Conservation (phyloP, 2,329 filamentous ascomycete species). For the Fusarium sp. region DNA sequence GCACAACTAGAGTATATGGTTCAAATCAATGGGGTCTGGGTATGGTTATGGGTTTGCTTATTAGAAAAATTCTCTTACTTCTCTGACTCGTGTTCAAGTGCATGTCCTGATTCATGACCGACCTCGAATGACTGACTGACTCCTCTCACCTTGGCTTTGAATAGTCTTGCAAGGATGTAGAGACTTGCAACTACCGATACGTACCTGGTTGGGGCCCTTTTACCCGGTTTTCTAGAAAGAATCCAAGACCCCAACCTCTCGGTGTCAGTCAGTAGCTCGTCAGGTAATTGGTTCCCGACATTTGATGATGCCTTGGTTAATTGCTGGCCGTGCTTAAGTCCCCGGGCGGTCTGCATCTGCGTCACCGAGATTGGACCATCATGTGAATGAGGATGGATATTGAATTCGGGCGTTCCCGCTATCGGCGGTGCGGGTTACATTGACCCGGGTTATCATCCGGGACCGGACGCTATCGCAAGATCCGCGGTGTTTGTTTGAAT, state of each 20-base stretch:
- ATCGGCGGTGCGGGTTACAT: slow-evolving; percentile 20
- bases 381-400: slow-evolving; percentile 31
- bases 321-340: slow-evolving; percentile 11
- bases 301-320: slow-evolving; percentile 22
- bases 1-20: slow-evolving; percentile 40
- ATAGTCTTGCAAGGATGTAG: slow-evolving; percentile 24
- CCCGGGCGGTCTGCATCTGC: slow-evolving; percentile 36
- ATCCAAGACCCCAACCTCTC: slow-evolving; percentile 23
- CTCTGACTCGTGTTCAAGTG: slow-evolving; percentile 30
- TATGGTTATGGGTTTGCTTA: slow-evolving; percentile 11
- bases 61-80: slow-evolving; percentile 19
- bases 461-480: slow-evolving; percentile 16
- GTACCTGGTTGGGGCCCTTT: slow-evolving; percentile 10
- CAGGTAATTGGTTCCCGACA: slow-evolving; percentile 33
- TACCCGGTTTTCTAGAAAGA: slow-evolving; percentile 26
- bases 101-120: slow-evolving; percentile 40
- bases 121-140: slow-evolving; percentile 22
- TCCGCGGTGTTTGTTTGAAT: slow-evolving; percentile 28
- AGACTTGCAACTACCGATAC: slow-evolving; percentile 30
- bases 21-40: slow-evolving; percentile 37
- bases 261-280: slow-evolving; percentile 13
- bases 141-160: slow-evolving; percentile 7
- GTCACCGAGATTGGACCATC: slow-evolving; percentile 15
- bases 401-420: slow-evolving; percentile 33
- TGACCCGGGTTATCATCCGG: slow-evolving; percentile 16